phyloP scores from a whole-genome alignment of 345 rosid species.

The Acer negundo region DNA sequence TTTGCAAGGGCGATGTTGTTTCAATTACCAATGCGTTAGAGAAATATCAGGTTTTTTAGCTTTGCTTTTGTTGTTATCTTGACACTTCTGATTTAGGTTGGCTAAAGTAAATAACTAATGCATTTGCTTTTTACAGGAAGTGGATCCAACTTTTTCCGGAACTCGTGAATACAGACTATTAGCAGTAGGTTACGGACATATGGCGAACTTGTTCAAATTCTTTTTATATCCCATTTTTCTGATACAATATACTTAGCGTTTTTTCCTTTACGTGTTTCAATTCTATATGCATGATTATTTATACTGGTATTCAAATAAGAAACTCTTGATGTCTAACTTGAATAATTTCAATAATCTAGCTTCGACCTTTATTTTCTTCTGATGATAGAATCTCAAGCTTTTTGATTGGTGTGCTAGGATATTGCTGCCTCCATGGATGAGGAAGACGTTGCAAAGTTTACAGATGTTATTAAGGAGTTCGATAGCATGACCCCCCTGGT shows the following conservation, averaged over 20 bases:
- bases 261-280: not conserved
- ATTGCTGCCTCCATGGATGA: conserved; percentile 87
- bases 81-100: not conserved
- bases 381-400: conserved; percentile 3
- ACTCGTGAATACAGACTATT: conserved; percentile 83
- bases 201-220: not conserved
- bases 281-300: not conserved
- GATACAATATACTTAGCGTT: not conserved
- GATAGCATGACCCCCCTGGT: conserved; percentile 99
- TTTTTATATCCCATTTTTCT: not conserved
- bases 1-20: conserved; percentile 90
- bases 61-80: conserved; percentile 21
- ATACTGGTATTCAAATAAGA: not conserved
- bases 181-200: conserved; percentile 39
- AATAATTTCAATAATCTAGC: not conserved
- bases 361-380: not conserved
- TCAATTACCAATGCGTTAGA: conserved; percentile 89
- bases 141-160: conserved; percentile 97
- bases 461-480: conserved; percentile 89
- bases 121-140: conserved; percentile 57
- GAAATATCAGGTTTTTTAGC: conserved; percentile 69
- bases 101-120: conserved; percentile 8
- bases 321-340: not conserved
- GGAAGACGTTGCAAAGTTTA: conserved; percentile 90
- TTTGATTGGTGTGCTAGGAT: conserved; percentile 47